Evolutionary conservation across 257 asterid genomes (phyloP), one percentile per base, ranked within the genome.

Genomic region (Forsythia viridissima): DNA sequence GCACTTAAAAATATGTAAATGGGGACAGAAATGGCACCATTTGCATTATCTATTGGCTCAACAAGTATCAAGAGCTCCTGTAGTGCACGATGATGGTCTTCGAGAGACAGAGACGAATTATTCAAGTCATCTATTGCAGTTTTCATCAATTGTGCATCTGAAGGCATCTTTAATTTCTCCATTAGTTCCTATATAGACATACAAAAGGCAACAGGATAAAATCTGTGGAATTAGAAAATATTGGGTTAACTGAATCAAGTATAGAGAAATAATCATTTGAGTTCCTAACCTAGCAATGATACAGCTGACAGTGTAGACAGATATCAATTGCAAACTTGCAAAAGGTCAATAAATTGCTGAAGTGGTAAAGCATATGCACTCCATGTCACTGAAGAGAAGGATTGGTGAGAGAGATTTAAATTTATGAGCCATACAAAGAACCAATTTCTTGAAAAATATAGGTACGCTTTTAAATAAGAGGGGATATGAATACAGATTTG

Each of bases 31-130:
- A 30, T 63, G 9, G 70, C 81, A 94, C 98, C 97, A 78, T 88
- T 92, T 63, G 98, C 98, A 81, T 92, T 94, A 73, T 94, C 95
- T 79, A 94, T 90, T 73, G 94, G 97, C 92, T 92, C 97, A 79
- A 92, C 98, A 71, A 94, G 95, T 73, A 87, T 76, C 78, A 91
- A 85, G 66, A 94, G 97, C 89, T 94, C 97, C 88, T 92, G 88
- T 74, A 94, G 90, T 12, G 98, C 98, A 57, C 90, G 98, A 55
- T 37, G 90, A 71, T 81, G 96, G 80, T 89, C 94, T 82, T 92
- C 97, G 76, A 84, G 81, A 69, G 93, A 51, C 84, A 91, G 71
- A 7, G 97, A 91, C 9, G 74, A 59, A 75, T 94, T 92, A 80
- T 90, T 87, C 76, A 94, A 84, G 84, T 94, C 97, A 79, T 91